phyloP scores from a whole-genome alignment of 1,284 basidiomycete species.

The Neonothopanus nambi region DNA sequence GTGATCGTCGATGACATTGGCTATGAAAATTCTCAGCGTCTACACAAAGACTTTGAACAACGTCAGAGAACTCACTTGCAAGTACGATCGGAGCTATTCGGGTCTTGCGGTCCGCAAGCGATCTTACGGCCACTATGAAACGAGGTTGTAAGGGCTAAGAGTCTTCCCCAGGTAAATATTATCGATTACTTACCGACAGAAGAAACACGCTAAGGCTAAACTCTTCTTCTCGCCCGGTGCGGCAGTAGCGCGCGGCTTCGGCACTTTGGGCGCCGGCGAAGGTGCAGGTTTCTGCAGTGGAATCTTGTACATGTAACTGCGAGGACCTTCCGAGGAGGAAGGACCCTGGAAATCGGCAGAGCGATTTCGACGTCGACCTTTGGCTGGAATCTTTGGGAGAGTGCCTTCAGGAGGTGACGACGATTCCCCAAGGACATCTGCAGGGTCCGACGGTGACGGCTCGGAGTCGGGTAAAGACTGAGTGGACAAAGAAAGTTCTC shows the following conservation, averaged over 20 bases:
- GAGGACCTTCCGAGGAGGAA: slow-evolving; percentile 2
- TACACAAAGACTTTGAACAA: neutral
- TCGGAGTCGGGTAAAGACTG: slow-evolving; percentile 1
- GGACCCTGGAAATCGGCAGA: slow-evolving; percentile 3
- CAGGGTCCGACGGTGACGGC: neutral
- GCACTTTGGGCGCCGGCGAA: slow-evolving; percentile 5
- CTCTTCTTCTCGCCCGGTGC: slow-evolving; percentile 25
- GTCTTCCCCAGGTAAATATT: neutral
- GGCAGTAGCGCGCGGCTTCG: slow-evolving; percentile 13
- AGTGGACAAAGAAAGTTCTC: too few relatives aligned
- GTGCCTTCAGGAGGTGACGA: slow-evolving; percentile 1
- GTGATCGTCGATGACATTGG: slow-evolving; percentile 21
- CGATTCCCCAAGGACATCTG: too few relatives aligned
- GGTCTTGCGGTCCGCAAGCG: slow-evolving; percentile 28
- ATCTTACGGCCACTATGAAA: slow-evolving; percentile 26
- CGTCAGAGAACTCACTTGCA: slow-evolving; percentile 25
- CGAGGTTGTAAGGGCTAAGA: neutral
- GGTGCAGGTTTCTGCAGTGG: slow-evolving; percentile 14
- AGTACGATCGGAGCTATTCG: slow-evolving; percentile 24
- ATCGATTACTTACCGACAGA: slow-evolving; percentile 24
- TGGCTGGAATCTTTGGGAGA: slow-evolving; percentile 2
- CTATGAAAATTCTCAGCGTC: neutral
- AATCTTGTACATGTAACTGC: slow-evolving; percentile 17
- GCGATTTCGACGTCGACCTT: slow-evolving; percentile 9
- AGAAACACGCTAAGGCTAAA: slow-evolving; percentile 29